Evolutionary conservation across 257 asterid species (phyloP), one percentile per base, ranked within the genome.

Genomic region (Lycium ferocissimum): DNA sequence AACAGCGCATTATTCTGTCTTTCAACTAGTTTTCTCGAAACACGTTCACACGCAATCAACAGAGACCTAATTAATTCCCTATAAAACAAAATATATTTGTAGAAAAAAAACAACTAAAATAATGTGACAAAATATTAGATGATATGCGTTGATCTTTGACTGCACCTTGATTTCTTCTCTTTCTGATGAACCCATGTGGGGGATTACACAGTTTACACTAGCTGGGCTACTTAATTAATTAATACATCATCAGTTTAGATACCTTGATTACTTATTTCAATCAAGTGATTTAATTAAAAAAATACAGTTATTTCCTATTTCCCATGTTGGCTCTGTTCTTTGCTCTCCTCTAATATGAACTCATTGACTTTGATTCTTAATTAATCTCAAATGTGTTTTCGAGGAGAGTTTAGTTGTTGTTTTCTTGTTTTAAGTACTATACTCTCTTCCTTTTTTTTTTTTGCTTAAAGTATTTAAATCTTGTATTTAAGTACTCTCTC

Each of bases 121-220:
- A 57, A 26, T n/a, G 59, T 57, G 82, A 65, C 20, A 49, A 11
- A 66, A 66, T 66, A 20, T 47, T 9, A 59, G 35, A 26, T 56
- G 75, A 61, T 49, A 9, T 51, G 78, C 66, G 81, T 87, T 83
- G 81, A 89, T 89, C 82, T 84, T 90, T 88, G 92, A 89, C 92
- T 71, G 63, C 7, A 86, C 91, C 91, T 84, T 85, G 62, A 82
- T 89, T 76, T 84, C 86, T 67, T 86, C 70, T 17, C 56, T 18
- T n/a, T 47, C 61, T 85, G 87, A 91, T 91, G 92, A 89, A 87
- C 88, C 83, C 92, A 86, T 87, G 88, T 86, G 89, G 83, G 62
- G 45, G 57, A 78, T 85, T 83, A 63, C 71, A 10, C 33, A 26
- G 33, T 26, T 26, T 26, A 26, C 33, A 26, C 70, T 63, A 20